Evolutionary conservation across 2,329 filamentous ascomycete genomes (phyloP), one percentile per base, ranked within the genome.

Genomic region (Berkeleyomyces basicola): DNA sequence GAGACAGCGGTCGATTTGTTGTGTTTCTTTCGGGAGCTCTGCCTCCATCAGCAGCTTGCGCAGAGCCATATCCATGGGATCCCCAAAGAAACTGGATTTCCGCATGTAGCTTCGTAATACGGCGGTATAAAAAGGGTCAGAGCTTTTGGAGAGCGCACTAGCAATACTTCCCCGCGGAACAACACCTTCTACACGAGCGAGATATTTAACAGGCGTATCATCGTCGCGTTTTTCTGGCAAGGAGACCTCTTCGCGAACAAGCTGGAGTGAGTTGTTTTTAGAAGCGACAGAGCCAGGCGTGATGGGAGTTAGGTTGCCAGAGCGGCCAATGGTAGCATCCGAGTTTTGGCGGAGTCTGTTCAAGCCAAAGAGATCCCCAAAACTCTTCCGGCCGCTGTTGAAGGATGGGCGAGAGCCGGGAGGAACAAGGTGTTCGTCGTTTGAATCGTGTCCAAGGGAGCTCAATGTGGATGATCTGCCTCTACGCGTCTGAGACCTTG

Each of bases 31-130:
- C 3, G 93, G 93, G 40, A 99, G 75, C 72, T 97, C 92, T 2
- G 93, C 90, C 71, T 96, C 91, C 88, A 97, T 96, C 62, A 99
- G 79, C 58, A 99, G 80, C 72, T 97, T 97, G 44, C 93, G 85
- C 66, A 97, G 85, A 1, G 92, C 88, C 90, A 99, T 97, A 71
- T 99, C 93, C 77, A 99, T 92, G 0, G 93, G 93, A 68, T 97
- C 92, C 37, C 90, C 91, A 69, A 96, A 97, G 74, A 97, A 97
- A 61, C 86, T 84, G 72, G 97, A 97, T 23, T 87, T 87, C 61
- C 92, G 84, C 87, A 97, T 97, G 70, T 96, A 97, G 70, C 92
- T 96, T 65, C 92, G 83, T 63, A 99, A 74, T 2, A 95, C 90
- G 0, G 88, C 84, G 64, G 85, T 82, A 57, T 85, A 88, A 71